Base-by-base conservation (phyloP, 352 stramenopile species). In the Pythium sp. region DNA sequence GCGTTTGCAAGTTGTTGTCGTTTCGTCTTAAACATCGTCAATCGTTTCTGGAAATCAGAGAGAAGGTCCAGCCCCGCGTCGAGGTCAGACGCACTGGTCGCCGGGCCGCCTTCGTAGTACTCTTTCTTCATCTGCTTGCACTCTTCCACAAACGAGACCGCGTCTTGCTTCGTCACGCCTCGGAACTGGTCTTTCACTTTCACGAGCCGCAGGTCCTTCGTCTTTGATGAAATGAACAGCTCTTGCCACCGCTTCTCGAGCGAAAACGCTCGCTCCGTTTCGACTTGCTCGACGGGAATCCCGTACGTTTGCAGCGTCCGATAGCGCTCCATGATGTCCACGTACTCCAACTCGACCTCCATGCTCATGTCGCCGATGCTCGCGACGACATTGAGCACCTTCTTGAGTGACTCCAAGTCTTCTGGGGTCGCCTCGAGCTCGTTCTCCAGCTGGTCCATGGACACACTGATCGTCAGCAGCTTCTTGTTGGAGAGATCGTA, bases 181-280 rank as follows among this genome's bases (percentile, higher is more conserved):
- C 92, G 82, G 70, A 99, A 99, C 62, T 98, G 78, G 34, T 97
- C 91, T 73, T 99, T 99, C 7, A 98, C 93, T n/a, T 90, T 84
- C 4, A 97, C 82, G 15, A 99, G 86, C 0, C 96, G 78, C 54
- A 98, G 64, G 58, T 98, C 93, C 70, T 98, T 97, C 0, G 95
- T 99, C 68, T 97, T 97, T 14, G 90, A 86, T 0, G 86, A 68
- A 1, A 96, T 54, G 57, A 90, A 91, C 7, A 99, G 67, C 0
- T 76, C 76, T 2, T 86, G 82, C 95, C 95, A 99, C 24, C 83
- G 75, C 22, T 80, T 75, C 47, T 97, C 88, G 2, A 99, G 77
- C 0, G 70, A 80, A 72, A 96, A 87, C 2, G 93, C 94, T 0
- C 78, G 78, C 7, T 82, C 73, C 15, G 82, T 78, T 63, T 98